A percentile compares a stretch with the other conserved stretches of the same genome.
These are phyloP conservation scores for Tylopilus sp. DNA, from an alignment of 768 basidiomycete genomes.

Conservation along the genomic window DNA sequence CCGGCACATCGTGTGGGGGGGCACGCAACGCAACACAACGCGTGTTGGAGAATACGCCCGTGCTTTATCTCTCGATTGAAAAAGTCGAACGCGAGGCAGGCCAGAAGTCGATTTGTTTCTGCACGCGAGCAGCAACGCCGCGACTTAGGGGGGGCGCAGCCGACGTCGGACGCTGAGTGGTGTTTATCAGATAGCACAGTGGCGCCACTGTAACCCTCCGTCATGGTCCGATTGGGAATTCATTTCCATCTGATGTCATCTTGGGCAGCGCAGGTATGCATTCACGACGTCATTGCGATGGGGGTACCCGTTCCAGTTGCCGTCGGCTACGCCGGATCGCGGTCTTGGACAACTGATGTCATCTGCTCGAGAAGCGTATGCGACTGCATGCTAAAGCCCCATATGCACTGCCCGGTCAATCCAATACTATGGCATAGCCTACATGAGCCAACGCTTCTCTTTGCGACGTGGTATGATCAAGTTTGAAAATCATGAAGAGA, in stretches of 20 bases:
- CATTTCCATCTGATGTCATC: not conserved
- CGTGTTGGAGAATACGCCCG: too few relatives aligned
- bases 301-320: not conserved
- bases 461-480: not conserved
- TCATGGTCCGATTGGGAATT: not conserved
- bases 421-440: not conserved
- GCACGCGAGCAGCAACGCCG: too few relatives aligned
- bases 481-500: constrained; percentile 13
- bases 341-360: constrained; percentile 1
- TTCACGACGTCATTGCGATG: not conserved
- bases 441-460: not conserved
- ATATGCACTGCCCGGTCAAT: not conserved
- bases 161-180: not conserved
- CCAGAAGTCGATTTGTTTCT: too few relatives aligned
- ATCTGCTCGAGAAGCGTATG: not conserved
- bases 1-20: too few relatives aligned
- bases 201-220: too few relatives aligned
- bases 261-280: not conserved
- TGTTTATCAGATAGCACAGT: not conserved
- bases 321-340: not conserved
- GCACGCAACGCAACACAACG: too few relatives aligned
- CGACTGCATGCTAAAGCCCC: not conserved
- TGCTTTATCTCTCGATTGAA: too few relatives aligned
- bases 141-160: too few relatives aligned
- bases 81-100: too few relatives aligned